phyloP scores from a whole-genome alignment of 2,329 filamentous ascomycete species.

The Colletotrichum truncatum region DNA sequence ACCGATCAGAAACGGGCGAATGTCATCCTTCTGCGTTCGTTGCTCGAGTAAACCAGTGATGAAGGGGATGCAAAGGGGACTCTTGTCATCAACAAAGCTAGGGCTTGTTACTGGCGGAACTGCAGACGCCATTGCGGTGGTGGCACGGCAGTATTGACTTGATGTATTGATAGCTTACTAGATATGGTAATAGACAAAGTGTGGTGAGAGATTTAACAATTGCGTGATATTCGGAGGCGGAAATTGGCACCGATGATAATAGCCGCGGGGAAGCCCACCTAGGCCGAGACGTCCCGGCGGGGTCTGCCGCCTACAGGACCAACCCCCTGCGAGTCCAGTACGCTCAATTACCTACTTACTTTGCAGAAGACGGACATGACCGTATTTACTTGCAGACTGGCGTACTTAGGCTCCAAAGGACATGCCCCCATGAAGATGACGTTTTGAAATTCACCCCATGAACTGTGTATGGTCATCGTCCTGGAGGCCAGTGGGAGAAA shows the following conservation, averaged over 20 bases:
- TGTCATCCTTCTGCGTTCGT: slow-evolving; percentile 49
- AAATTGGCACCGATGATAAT: not conserved
- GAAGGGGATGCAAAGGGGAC: slow-evolving; percentile 80
- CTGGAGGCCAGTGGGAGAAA: too few species aligned
- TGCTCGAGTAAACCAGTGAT: slow-evolving; percentile 68
- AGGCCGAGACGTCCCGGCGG: slow-evolving; percentile 14
- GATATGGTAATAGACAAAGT: too few species aligned
- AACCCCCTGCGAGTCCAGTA: too few species aligned
- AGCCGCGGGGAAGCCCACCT: not conserved
- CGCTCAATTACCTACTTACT: not conserved
- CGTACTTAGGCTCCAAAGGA: too few species aligned
- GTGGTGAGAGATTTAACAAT: not conserved
- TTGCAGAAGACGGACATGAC: too few species aligned
- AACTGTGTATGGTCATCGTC: too few species aligned
- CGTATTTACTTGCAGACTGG: too few species aligned
- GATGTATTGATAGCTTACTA: not conserved
- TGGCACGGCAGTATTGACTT: not conserved
- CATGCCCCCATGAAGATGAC: too few species aligned
- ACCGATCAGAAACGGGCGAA: slow-evolving; percentile 82
- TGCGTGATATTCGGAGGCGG: slow-evolving; percentile 5
- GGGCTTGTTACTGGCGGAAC: not conserved
- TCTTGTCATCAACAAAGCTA: slow-evolving; percentile 78
- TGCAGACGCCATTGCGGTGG: not conserved
- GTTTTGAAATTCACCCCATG: too few species aligned
- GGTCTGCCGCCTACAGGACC: slow-evolving; percentile 2